Evolutionary conservation across 2,329 filamentous ascomycete species (phyloP), one percentile per base, ranked within the genome.

Genomic region (Aspergillus sp.): DNA sequence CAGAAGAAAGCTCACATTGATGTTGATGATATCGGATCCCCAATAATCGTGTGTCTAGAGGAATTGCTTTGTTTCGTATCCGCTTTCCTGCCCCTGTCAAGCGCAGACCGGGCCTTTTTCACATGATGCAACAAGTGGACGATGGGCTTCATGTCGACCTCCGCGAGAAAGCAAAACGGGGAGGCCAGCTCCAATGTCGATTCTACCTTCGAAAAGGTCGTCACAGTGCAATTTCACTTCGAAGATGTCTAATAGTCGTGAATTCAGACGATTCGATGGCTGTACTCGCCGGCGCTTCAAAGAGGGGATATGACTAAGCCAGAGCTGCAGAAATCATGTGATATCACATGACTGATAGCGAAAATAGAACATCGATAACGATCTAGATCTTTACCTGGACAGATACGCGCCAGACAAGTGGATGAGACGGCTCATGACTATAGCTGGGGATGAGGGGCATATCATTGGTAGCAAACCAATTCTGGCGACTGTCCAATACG

Each of bases 101-200:
- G 58, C 41, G 61, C 57, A 51, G 60, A 57, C 53, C 65, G 62
- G 47, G 64, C 55, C 53, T 59, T 63, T 53, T 65, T 64, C 52
- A 61, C 61, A 41, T 64, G 54, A 41, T 57, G 54, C 41, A 60
- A 51, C 44, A 63, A 51, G 49, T 68, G 63, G 43, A 60, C 55
- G 46, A 68, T 54, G 46, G 64, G 59, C 57, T 54, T 65, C 66
- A 69, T 69, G 53, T 66, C 58, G 48, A 52, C 50, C 50, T 54
- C 41, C 49, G 20, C 45, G 25, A 12, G 25, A 52, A 57, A 49
- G 53, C 58, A 63, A 37, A 37, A n/a, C 59, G 46, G 47, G 57
- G 56, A 57, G 53, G 46, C 55, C 55, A 60, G 60, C 61, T 60
- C 54, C 57, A 51, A 46, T 47, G 49, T 51, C 37, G 49, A 44